phyloP scores from a whole-genome alignment of 2,329 filamentous ascomycete genomes.

The Chaetomiaceae sp. region DNA sequence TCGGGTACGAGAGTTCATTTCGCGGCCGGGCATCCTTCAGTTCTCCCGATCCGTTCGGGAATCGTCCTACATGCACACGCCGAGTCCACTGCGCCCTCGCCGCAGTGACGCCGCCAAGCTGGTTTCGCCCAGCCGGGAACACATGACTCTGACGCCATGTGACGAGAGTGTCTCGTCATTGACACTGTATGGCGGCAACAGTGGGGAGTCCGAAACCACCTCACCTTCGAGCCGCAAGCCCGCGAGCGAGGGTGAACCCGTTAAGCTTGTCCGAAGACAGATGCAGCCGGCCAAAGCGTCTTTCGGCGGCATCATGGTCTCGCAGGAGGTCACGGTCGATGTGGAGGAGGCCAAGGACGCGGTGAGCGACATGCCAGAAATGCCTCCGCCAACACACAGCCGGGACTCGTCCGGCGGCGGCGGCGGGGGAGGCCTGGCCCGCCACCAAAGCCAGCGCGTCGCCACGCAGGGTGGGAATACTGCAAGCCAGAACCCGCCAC shows the following conservation, averaged over 20 bases:
- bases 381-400: slow-evolving; percentile 5
- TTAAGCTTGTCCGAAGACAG: no score
- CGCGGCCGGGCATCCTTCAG: not conserved
- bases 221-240: not conserved
- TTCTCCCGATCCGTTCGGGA: not conserved
- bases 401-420: not conserved
- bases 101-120: slow-evolving; percentile 7
- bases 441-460: slow-evolving; percentile 6
- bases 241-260: no score
- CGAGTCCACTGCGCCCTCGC: not conserved
- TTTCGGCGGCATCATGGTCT: slow-evolving; percentile 56
- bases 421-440: slow-evolving; percentile 9
- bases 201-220: not conserved
- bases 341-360: slow-evolving; percentile 28
- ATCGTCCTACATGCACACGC: not conserved
- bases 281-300: slow-evolving; percentile 5
- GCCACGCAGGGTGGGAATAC: not conserved
- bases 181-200: not conserved
- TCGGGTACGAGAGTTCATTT: slow-evolving; percentile 6
- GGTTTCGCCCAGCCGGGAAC: slow-evolving; percentile 16
- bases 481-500: not conserved
- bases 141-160: slow-evolving; percentile 11
- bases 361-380: slow-evolving; percentile 21
- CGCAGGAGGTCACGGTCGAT: slow-evolving; percentile 55
- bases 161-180: slow-evolving; percentile 13